Conservation (phyloP, 1,139 yeast genomes). For the Suhomyces choctaworum region DNA sequence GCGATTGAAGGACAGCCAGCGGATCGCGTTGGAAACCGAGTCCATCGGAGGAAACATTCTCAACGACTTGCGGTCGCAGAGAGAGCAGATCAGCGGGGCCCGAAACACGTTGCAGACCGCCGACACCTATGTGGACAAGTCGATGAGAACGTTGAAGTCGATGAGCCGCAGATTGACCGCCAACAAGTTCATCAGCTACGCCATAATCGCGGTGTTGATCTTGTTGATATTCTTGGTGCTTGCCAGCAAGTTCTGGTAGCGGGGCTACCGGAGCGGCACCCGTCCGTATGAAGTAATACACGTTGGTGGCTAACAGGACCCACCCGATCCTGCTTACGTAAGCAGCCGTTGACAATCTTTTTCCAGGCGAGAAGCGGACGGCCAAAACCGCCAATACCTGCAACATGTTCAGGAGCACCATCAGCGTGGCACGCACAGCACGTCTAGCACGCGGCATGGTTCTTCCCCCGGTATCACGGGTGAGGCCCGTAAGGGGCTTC, state of each 20-base stretch:
- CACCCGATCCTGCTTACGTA: constrained; percentile 8
- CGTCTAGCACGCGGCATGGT: background rate
- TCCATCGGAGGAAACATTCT: constrained; percentile 87
- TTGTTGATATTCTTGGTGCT: constrained; percentile 81
- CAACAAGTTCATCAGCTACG: constrained; percentile 87
- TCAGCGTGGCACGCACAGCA: constrained; percentile 6
- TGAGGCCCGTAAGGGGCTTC: constrained; percentile 10
- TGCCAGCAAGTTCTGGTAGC: constrained; percentile 77
- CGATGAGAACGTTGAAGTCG: constrained; percentile 79
- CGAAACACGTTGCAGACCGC: constrained; percentile 86
- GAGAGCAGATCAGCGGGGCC: constrained; percentile 87
- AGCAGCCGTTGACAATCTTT: background rate
- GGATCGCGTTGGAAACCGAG: constrained; percentile 92
- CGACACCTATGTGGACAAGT: constrained; percentile 88
- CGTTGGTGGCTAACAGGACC: too few species aligned
- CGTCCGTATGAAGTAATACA: background rate
- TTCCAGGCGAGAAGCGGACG: background rate
- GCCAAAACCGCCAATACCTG: constrained; percentile 1
- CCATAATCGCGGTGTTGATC: constrained; percentile 88
- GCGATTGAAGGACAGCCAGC: constrained; percentile 80
- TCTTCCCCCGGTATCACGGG: too few species aligned
- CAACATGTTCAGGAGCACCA: constrained; percentile 10
- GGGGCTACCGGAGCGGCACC: background rate
- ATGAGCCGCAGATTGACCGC: constrained; percentile 97
- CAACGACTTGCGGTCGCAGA: constrained; percentile 84